Percentiles rank a stretch among this genome's conserved stretches.
These are phyloP conservation scores for Gaultheria prostrata DNA, from an alignment of 148 eudicot genomes.

Conservation along the genomic window DNA sequence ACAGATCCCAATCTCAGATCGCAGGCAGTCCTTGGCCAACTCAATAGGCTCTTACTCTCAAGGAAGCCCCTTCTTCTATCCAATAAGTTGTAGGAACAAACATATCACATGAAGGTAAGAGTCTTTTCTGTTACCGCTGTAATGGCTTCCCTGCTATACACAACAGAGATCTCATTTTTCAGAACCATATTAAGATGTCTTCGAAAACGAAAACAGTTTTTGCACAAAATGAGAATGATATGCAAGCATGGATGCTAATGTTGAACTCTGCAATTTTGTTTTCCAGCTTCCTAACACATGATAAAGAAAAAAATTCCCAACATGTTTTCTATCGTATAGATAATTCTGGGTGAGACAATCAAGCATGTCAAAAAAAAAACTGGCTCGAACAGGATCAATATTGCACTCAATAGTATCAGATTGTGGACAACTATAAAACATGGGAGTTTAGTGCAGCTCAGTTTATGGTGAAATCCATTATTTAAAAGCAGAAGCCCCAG, in stretches of 20 bases:
- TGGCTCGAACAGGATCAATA: background rate
- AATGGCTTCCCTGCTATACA: background rate
- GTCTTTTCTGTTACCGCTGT: background rate
- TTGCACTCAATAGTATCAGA: background rate
- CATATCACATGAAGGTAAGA: slow-evolving; percentile 2
- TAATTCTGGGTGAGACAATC: background rate
- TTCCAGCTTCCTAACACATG: background rate
- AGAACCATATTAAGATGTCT: background rate
- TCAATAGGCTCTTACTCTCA: slow-evolving; percentile 14
- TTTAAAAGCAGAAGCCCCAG: background rate
- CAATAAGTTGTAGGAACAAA: background rate
- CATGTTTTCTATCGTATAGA: background rate
- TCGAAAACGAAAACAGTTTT: background rate
- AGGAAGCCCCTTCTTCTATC: slow-evolving; percentile 1
- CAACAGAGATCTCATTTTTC: background rate
- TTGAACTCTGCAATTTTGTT: background rate
- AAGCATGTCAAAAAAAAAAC: background rate
- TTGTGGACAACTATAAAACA: background rate
- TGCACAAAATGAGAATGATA: background rate
- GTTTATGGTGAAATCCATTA: background rate
- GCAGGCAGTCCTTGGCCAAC: slow-evolving; percentile 15
- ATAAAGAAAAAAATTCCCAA: background rate
- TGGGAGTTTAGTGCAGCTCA: background rate
- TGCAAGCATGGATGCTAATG: background rate
- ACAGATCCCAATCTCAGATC: background rate